Base-by-base conservation (phyloP, 257 asterid species). In the Fraxinus quadrangulata region DNA sequence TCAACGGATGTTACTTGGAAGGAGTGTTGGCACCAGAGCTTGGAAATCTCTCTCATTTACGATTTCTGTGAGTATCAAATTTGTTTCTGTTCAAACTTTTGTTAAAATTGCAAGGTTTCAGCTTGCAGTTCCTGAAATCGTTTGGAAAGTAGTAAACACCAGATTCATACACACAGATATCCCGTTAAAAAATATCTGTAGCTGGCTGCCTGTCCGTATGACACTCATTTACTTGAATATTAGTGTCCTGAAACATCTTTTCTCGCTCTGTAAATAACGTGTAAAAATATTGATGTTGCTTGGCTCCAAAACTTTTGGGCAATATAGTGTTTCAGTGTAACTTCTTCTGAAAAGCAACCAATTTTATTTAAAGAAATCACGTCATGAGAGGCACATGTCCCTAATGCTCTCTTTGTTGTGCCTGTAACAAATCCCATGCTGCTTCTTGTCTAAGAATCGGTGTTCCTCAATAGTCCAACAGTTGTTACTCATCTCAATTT, bases 1-100 rank as follows among this genome's bases (percentile, higher is more conserved):
- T 94, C 80, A 83, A 80, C 82, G 97, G 96, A 76, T 79, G 19
- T 73, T 84, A 80, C 61, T 78, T 94, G 85, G 87, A 83, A 83
- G 98, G 98, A 67, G 82, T 81, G 70, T 79, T 94, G 82, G 90
- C 86, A 71, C 92, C 96, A 8, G 92, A 90, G 88, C 92, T 94
- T 77, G 98, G 92, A 82, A 85, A 80, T 59, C 97, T 94, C 78
- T 76, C 85, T 78, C 86, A 83, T 82, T 76, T 94, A 75, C 85
- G 81, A 83, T 75, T 83, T 81, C 91, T 94, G 98, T 90, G 89
- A 85, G 97, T 85, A 71, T 80, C 78, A 51, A 74, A 49, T 75
- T 67, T 68, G 42, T 21, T 75, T 78, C 31, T 69, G 47, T 74
- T 28, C 40, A 10, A 23, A 36, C 17, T 69, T 16, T 47, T 42